Conservation (phyloP, 73 alveolate species). For the Paramecium pentaurelia region DNA sequence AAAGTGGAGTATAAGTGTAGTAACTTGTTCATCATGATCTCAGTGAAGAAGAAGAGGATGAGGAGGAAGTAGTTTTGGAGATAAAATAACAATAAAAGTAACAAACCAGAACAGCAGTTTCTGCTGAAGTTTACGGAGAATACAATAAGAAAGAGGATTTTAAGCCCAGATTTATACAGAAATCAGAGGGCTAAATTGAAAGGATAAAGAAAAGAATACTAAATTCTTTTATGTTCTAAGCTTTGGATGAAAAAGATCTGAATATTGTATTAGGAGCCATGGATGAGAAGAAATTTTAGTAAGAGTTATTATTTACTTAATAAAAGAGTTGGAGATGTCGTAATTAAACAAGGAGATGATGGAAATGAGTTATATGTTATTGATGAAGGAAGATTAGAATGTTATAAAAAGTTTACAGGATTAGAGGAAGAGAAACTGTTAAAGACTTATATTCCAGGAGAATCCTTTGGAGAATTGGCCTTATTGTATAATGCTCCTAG, state of each 20-base stretch:
- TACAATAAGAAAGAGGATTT: conserved; percentile 74
- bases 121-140: conserved; percentile 78
- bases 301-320: background rate
- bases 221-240: conserved; percentile 69
- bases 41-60: conserved; percentile 56
- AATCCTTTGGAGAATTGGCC: conserved; percentile 84
- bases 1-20: background rate
- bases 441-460: conserved; percentile 75
- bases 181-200: conserved; percentile 59
- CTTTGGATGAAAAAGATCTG: conserved; percentile 65
- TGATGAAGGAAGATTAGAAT: conserved; percentile 84
- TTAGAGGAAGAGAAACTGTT: conserved; percentile 51
- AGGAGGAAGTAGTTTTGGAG: conserved; percentile 32
- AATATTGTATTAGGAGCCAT: conserved; percentile 73
- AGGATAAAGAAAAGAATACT: conserved; percentile 59
- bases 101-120: conserved; percentile 63
- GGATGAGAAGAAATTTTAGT: conserved; percentile 60
- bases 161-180: conserved; percentile 63
- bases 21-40: background rate
- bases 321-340: conserved; percentile 70
- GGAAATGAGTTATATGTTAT: conserved; percentile 90
- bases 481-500: conserved; percentile 78
- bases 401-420: conserved; percentile 60
- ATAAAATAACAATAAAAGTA: conserved; percentile 18
- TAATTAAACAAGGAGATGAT: conserved; percentile 90